Evolutionary conservation across 2,329 filamentous ascomycete genomes (phyloP).

Genomic region (Monilinia polystroma): DNA sequence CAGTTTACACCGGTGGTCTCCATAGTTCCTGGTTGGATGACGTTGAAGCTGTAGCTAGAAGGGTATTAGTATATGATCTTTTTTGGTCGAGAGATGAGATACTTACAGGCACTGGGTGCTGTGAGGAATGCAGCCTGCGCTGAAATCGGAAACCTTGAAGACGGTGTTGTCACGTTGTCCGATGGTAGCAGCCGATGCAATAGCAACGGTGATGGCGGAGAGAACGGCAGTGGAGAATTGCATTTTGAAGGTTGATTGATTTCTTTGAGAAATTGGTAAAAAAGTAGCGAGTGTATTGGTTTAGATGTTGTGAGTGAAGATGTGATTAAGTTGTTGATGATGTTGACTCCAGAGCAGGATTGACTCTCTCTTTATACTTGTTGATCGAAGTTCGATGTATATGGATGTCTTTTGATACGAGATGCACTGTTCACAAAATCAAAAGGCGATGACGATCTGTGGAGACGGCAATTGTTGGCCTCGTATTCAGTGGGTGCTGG

Average conservation of each 20-base stretch:
- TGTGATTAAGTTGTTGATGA: not conserved
- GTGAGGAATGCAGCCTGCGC: not conserved
- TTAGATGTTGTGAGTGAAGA: slow-evolving; percentile 10
- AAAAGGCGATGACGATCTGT: slow-evolving; percentile 9
- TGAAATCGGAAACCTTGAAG: not conserved
- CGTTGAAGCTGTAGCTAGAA: not conserved
- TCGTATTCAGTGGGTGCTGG: slow-evolving; percentile 44
- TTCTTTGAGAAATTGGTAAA: slow-evolving; percentile 4
- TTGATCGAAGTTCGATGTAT: not conserved
- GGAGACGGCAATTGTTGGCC: slow-evolving; percentile 39
- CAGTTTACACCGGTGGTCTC: not conserved
- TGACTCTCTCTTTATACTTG: not conserved
- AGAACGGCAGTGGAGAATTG: not conserved
- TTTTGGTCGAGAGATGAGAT: too few relatives aligned
- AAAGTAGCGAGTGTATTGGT: not conserved
- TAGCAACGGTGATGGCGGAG: slow-evolving; percentile 13
- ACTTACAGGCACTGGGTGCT: slow-evolving; percentile 3
- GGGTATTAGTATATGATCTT: not conserved
- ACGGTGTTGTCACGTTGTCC: not conserved
- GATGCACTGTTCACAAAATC: not conserved
- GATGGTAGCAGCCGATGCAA: not conserved
- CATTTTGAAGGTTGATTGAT: slow-evolving; percentile 3
- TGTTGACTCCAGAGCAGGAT: not conserved
- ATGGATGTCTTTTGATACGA: slow-evolving; percentile 3
- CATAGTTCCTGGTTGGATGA: not conserved